Conservation (phyloP, 768 basidiomycete species). For the Baorangia bicolor region DNA sequence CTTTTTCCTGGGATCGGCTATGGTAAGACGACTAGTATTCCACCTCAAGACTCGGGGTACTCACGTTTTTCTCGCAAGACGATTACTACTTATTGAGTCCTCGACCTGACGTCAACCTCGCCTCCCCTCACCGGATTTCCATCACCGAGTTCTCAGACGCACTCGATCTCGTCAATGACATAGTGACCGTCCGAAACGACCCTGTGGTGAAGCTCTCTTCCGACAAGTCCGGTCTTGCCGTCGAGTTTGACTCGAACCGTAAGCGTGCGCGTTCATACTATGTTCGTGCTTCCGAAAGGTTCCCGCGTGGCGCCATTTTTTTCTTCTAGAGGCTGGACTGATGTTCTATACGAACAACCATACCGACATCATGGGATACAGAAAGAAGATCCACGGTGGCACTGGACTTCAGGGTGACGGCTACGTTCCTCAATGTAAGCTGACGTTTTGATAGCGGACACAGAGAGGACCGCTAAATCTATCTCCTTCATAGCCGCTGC, state of each 20-base stretch:
- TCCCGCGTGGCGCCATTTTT: neutral
- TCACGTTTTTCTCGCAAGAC: slow-evolving; percentile 39
- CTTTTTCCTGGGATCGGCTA: slow-evolving; percentile 58
- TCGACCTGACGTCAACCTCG: slow-evolving; percentile 30
- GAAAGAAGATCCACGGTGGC: slow-evolving; percentile 76
- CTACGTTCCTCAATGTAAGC: slow-evolving; percentile 58
- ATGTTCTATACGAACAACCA: slow-evolving; percentile 73
- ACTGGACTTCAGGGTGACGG: slow-evolving; percentile 59
- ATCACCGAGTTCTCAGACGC: slow-evolving; percentile 39
- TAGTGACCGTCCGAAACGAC: slow-evolving; percentile 31
- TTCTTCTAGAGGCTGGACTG: slow-evolving; percentile 58
- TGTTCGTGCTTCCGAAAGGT: neutral
- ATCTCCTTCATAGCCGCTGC: slow-evolving; percentile 45
- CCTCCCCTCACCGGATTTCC: slow-evolving; percentile 49
- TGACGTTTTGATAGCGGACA: neutral
- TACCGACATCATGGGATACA: slow-evolving; percentile 45
- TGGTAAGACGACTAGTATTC: slow-evolving; percentile 36
- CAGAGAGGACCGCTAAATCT: neutral
- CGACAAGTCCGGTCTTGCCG: slow-evolving; percentile 54
- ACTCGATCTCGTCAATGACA: slow-evolving; percentile 44
- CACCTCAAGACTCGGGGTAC: neutral
- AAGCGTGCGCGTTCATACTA: slow-evolving; percentile 22
- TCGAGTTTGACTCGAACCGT: slow-evolving; percentile 73
- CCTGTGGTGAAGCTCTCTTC: slow-evolving; percentile 56
- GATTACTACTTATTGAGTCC: slow-evolving; percentile 61